These are phyloP conservation scores for Jacaranda copaia DNA, from an alignment of 257 asterid species.

Conservation along the genomic window DNA sequence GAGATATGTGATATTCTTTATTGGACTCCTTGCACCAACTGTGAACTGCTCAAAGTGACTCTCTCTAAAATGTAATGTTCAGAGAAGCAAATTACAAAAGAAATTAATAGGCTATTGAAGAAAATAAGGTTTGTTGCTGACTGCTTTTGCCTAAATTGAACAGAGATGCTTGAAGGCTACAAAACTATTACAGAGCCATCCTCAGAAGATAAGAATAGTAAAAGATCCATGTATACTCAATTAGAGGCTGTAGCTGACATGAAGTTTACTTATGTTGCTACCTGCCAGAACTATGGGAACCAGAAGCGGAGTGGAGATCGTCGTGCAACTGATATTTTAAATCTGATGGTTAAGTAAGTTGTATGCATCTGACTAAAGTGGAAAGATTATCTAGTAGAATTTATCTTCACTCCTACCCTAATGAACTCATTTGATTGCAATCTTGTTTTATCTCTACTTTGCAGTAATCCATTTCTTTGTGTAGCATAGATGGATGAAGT, in stretches of 20 bases:
- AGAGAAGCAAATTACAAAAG: conserved; percentile 22
- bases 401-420: conserved; percentile 8
- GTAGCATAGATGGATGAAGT: conserved; percentile 89
- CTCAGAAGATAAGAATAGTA: conserved; percentile 71
- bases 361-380: conserved; percentile 15
- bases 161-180: conserved; percentile 84
- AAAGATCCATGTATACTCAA: conserved; percentile 74
- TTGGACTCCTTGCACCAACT: not conserved
- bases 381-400: conserved; percentile 20
- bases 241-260: conserved; percentile 87
- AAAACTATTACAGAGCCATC: conserved; percentile 65
- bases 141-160: conserved; percentile 33
- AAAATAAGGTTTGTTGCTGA: conserved; percentile 22
- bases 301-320: conserved; percentile 90
- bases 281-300: conserved; percentile 90
- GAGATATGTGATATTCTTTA: not conserved
- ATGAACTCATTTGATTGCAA: conserved; percentile 34
- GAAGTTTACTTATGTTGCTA: conserved; percentile 88
- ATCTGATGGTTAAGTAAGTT: conserved; percentile 90
- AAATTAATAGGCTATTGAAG: conserved; percentile 7
- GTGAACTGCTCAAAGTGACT: conserved; percentile 11
- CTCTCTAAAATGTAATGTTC: conserved; percentile 13
- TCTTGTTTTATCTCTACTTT: conserved; percentile 33
- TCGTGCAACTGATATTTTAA: conserved; percentile 84
- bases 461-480: conserved; percentile 88